Percentiles rank a stretch among this genome's conserved stretches.
Evolutionary conservation across 768 basidiomycete genomes (phyloP).

Genomic region (Suillus subluteus): DNA sequence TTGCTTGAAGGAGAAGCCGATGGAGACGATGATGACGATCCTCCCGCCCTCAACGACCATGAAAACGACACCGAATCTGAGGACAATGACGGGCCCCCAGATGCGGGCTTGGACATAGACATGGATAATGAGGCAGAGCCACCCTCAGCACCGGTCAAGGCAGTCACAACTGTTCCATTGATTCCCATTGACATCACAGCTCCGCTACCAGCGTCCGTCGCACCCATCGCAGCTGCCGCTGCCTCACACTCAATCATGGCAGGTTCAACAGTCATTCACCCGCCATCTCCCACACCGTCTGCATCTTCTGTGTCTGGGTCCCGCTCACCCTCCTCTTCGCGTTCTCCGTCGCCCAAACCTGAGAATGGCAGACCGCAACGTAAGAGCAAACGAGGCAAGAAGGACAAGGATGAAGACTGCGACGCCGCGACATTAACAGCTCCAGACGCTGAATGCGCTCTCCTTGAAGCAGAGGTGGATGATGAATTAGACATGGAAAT

Average conservation of each 20-base stretch:
- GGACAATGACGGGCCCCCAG: conserved; percentile 22
- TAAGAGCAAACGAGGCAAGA: conserved; percentile 24
- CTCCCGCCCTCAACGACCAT: conserved; percentile 11
- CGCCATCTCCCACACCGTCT: conserved; percentile 40
- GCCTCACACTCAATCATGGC: conserved; percentile 55
- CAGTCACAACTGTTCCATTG: conserved; percentile 7
- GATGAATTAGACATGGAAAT: conserved; percentile 50
- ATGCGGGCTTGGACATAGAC: conserved; percentile 26
- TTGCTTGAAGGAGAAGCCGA: conserved; percentile 12
- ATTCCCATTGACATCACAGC: conserved; percentile 16
- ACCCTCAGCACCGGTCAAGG: conserved; percentile 16
- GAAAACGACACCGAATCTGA: conserved; percentile 38
- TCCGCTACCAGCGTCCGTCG: conserved; percentile 25
- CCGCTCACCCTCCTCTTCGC: conserved; percentile 37
- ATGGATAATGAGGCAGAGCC: conserved; percentile 23
- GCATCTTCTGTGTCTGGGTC: conserved; percentile 40
- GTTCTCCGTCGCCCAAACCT: conserved; percentile 46
- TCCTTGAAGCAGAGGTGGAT: conserved; percentile 28
- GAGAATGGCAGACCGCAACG: conserved; percentile 26
- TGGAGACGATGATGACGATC: conserved; percentile 24
- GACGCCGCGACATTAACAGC: not conserved
- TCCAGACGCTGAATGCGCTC: not conserved
- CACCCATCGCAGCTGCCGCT: conserved; percentile 39
- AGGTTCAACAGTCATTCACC: conserved; percentile 41
- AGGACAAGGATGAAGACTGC: conserved; percentile 21